A percentile compares a stretch with the other conserved stretches of the same genome.
Conservation (phyloP, 805 yeast genomes). For the Kluyveromyces nonfermentans region DNA sequence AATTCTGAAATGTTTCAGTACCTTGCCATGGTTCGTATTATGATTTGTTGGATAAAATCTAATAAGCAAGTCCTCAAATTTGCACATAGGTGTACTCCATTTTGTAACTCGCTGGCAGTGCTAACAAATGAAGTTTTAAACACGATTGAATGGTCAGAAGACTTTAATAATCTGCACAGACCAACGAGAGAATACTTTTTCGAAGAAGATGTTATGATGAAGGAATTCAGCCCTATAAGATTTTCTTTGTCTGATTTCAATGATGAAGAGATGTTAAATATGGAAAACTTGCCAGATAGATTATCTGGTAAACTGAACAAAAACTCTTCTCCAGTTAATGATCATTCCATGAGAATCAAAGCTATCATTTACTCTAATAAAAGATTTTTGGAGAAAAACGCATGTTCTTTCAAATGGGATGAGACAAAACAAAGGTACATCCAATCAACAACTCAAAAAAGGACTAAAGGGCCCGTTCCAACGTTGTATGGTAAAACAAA, state of each 20-base stretch:
- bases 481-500: neutral
- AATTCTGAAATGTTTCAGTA: constrained; percentile 12
- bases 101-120: constrained; percentile 24
- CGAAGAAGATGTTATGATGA: constrained; percentile 12
- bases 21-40: constrained; percentile 38
- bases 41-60: constrained; percentile 49
- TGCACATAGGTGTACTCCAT: constrained; percentile 26
- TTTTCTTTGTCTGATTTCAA: constrained; percentile 12
- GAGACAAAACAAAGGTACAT: neutral
- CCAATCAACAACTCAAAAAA: neutral
- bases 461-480: neutral
- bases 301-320: constrained; percentile 10
- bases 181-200: constrained; percentile 10
- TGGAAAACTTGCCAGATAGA: constrained; percentile 12
- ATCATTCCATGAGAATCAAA: constrained; percentile 7
- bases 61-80: constrained; percentile 35
- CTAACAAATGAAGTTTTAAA: constrained; percentile 25
- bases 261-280: constrained; percentile 12
- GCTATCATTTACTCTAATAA: constrained; percentile 9
- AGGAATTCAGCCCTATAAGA: constrained; percentile 9
- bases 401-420: constrained; percentile 9
- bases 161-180: constrained; percentile 3
- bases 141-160: constrained; percentile 4
- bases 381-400: constrained; percentile 10
- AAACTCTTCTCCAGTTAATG: constrained; percentile 5